Conservation (phyloP, 2,329 filamentous ascomycete genomes). For the Phyllosticta citriasiana region DNA sequence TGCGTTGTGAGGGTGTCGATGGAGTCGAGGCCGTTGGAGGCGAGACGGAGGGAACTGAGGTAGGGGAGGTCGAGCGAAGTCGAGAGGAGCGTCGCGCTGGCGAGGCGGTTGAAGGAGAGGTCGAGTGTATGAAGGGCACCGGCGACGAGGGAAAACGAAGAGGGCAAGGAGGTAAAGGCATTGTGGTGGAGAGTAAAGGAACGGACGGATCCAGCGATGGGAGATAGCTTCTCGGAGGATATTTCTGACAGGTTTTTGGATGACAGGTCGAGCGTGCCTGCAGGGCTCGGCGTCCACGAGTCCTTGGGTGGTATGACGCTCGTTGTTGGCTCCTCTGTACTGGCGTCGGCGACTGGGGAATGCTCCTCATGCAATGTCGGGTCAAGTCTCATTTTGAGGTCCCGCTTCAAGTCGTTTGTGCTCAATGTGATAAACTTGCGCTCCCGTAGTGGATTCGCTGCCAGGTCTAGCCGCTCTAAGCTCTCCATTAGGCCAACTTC, state of each 20-base stretch:
- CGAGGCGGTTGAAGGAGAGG: slow-evolving; percentile 67
- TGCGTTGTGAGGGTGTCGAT: slow-evolving; percentile 55
- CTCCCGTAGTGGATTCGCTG: slow-evolving; percentile 83
- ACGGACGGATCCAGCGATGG: slow-evolving; percentile 37
- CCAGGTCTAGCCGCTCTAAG: slow-evolving; percentile 63
- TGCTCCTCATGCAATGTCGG: slow-evolving; percentile 27
- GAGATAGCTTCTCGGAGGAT: slow-evolving; percentile 26
- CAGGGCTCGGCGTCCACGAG: slow-evolving; percentile 23
- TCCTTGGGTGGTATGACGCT: background rate
- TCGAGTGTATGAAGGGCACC: slow-evolving; percentile 62
- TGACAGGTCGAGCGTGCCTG: slow-evolving; percentile 34
- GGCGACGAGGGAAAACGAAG: slow-evolving; percentile 54
- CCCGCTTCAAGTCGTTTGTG: slow-evolving; percentile 71
- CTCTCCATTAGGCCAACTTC: slow-evolving; percentile 71
- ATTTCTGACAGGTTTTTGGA: slow-evolving; percentile 30
- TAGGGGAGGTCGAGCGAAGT: slow-evolving; percentile 56
- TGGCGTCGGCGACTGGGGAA: slow-evolving; percentile 3
- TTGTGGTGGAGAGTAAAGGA: slow-evolving; percentile 69
- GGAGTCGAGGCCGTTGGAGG: slow-evolving; percentile 62
- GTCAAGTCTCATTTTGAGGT: slow-evolving; percentile 56
- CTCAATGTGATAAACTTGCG: slow-evolving; percentile 74
- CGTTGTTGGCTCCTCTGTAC: background rate
- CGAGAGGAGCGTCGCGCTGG: slow-evolving; percentile 32
- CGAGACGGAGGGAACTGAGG: slow-evolving; percentile 67
- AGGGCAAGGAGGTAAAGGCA: slow-evolving; percentile 58